Evolutionary conservation across 2,329 filamentous ascomycete species (phyloP), one percentile per base, ranked within the genome.

Genomic region (Paramyrothecium sp.): DNA sequence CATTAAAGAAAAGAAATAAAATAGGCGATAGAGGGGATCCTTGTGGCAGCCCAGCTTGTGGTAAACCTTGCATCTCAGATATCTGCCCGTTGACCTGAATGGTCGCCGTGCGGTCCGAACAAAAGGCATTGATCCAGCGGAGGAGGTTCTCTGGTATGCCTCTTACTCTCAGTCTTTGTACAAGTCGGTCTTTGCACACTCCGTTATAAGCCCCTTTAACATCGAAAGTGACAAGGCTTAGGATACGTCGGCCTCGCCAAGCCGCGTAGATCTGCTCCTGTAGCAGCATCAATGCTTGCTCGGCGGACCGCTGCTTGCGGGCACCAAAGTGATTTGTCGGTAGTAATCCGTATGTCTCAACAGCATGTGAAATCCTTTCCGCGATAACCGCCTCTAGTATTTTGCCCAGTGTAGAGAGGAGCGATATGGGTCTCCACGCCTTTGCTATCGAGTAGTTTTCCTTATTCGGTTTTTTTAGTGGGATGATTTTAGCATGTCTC

Each of bases 1-100:
- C 67, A 54, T 75, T 75, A 60, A 72, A 74, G 63, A 73, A 72
- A 26, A 65, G 57, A 47, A 65, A 65, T n/a, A n/a, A n/a, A n/a
- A n/a, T n/a, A n/a, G n/a, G n/a, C n/a, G n/a, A n/a, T n/a, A n/a
- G n/a, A n/a, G n/a, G n/a, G n/a, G n/a, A n/a, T n/a, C n/a, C n/a
- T n/a, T n/a, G n/a, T n/a, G n/a, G n/a, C n/a, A n/a, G n/a, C n/a
- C n/a, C n/a, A n/a, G n/a, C n/a, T n/a, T n/a, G n/a, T n/a, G n/a
- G n/a, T n/a, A n/a, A n/a, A n/a, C n/a, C n/a, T n/a, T n/a, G n/a
- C n/a, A n/a, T n/a, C n/a, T n/a, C n/a, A n/a, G n/a, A n/a, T n/a
- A n/a, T n/a, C n/a, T n/a, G n/a, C n/a, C n/a, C n/a, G n/a, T n/a
- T n/a, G n/a, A n/a, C n/a, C n/a, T n/a, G n/a, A n/a, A n/a, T n/a